A percentile compares a stretch with the other conserved stretches of the same genome.
Evolutionary conservation across 495 filamentous ascomycete genomes (phyloP).

Genomic region (Penicillium tannophilum): DNA sequence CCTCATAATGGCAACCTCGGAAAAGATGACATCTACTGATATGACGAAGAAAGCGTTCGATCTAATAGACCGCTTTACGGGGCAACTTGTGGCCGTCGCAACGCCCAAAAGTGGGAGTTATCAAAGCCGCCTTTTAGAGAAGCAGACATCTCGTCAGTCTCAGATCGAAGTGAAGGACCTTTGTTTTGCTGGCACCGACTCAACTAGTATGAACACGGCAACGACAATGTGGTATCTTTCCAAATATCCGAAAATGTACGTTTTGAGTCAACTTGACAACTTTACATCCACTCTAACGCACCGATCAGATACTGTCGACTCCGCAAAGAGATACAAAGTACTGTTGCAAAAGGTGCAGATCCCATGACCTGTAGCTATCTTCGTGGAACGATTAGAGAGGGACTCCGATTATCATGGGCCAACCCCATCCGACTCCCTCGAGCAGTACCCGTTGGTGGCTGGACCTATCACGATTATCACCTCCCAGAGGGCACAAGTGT

Average conservation of each 20-base stretch:
- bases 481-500: slow-evolving; percentile 50
- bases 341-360: slow-evolving; percentile 26
- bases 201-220: slow-evolving; percentile 49
- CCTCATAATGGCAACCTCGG: slow-evolving; percentile 33
- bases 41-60: slow-evolving; percentile 31
- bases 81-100: slow-evolving; percentile 29
- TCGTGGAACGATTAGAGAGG: slow-evolving; percentile 46
- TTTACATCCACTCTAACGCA: slow-evolving; percentile 2
- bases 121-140: slow-evolving; percentile 47
- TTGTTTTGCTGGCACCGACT: slow-evolving; percentile 44
- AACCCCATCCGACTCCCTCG: slow-evolving; percentile 54
- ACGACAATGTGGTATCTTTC: slow-evolving; percentile 45
- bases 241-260: slow-evolving; percentile 44
- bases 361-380: slow-evolving; percentile 41
- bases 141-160: slow-evolving; percentile 41
- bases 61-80: slow-evolving; percentile 42
- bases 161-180: slow-evolving; percentile 47
- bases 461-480: slow-evolving; percentile 34
- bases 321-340: slow-evolving; percentile 33
- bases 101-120: slow-evolving; percentile 40
- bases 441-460: slow-evolving; percentile 43
- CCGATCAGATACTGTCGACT: slow-evolving; percentile 37
- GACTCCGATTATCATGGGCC: slow-evolving; percentile 48
- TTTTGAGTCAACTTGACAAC: background rate
- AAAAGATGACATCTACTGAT: slow-evolving; percentile 28